Base-by-base conservation (phyloP, 2,329 filamentous ascomycete species). In the Ascochyta koolunga region DNA sequence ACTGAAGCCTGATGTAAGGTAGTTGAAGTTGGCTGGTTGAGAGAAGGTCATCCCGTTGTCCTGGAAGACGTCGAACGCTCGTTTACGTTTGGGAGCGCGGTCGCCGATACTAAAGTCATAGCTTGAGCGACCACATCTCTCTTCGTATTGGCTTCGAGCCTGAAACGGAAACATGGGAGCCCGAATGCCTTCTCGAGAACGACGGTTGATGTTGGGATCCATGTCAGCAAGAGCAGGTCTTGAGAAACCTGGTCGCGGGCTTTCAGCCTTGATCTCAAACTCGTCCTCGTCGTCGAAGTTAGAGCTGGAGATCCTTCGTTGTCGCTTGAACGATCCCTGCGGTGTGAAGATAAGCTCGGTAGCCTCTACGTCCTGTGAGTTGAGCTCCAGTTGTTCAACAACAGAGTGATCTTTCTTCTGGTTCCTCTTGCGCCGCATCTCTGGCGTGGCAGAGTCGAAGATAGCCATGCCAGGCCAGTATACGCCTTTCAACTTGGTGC, bases 391-490 rank as follows among this genome's bases (percentile, higher is more conserved):
- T 54, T 84, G 83, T 50, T 84, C 79, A 19, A 91, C 77, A n/a
- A 91, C 86, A 1, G 85, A 87, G n/a, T 79, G 81, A 48, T 88
- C 85, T 72, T 93, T 93, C 65, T 88, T 86, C 74, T 93, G 90
- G 69, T 93, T 93, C 45, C 90, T 82, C 76, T 86, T 90, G 39
- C 87, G 83, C 64, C 86, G 88, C 81, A 89, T 88, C 56, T 88
- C 84, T 15, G 86, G 82, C 4, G 87, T 89, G 4, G 90, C 90
- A 47, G 90, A 86, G 72, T 93, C 90, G 69, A 93, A 92, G n/a
- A 91, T 81, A 47, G 85, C 83, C 89, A 93, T 93, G 16, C 90
- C 90, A 2, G 88, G 87, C 81, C 87, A 91, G 40, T 85, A 78
- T n/a, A 87, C 78, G 2, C 89, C 89, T 71, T 93, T 93, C 47